Evolutionary conservation across 768 basidiomycete species (phyloP).

Genomic region (Tylopilus balloui): DNA sequence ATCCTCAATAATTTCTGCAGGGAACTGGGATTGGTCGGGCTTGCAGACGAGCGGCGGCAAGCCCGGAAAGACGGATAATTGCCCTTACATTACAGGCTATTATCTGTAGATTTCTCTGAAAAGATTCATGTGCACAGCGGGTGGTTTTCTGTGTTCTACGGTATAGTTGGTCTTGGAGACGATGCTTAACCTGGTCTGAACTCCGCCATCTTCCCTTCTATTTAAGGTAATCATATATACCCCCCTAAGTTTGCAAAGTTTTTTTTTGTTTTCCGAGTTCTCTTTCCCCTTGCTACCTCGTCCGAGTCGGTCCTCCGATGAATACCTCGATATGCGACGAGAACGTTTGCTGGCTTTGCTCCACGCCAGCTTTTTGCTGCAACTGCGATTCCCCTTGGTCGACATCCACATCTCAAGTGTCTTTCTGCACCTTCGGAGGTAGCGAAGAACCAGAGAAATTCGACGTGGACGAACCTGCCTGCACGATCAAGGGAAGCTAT

Average conservation of each 20-base stretch:
- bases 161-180: too few relatives aligned
- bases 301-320: slow-evolving; percentile 3
- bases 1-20: slow-evolving; percentile 21
- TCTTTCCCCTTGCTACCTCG: background rate
- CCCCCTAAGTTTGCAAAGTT: background rate
- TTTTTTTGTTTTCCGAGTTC: background rate
- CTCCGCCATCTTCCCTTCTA: slow-evolving; percentile 1
- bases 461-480: background rate
- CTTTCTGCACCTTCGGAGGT: background rate
- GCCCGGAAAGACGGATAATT: slow-evolving; percentile 33
- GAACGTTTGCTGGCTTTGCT: slow-evolving; percentile 9
- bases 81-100: slow-evolving; percentile 32
- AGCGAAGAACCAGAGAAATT: background rate
- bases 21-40: slow-evolving; percentile 48
- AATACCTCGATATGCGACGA: background rate
- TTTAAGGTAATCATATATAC: background rate
- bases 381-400: slow-evolving; percentile 11
- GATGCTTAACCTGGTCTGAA: slow-evolving; percentile 1
- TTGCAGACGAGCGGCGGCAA: slow-evolving; percentile 44
- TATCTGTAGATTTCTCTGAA: slow-evolving; percentile 10
- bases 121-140: too few relatives aligned
- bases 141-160: too few relatives aligned
- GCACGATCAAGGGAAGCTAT: background rate
- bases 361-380: background rate
- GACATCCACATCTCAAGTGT: background rate